phyloP scores from a whole-genome alignment of 2,329 filamentous ascomycete genomes.

The Pseudohalonectria lignicola region DNA sequence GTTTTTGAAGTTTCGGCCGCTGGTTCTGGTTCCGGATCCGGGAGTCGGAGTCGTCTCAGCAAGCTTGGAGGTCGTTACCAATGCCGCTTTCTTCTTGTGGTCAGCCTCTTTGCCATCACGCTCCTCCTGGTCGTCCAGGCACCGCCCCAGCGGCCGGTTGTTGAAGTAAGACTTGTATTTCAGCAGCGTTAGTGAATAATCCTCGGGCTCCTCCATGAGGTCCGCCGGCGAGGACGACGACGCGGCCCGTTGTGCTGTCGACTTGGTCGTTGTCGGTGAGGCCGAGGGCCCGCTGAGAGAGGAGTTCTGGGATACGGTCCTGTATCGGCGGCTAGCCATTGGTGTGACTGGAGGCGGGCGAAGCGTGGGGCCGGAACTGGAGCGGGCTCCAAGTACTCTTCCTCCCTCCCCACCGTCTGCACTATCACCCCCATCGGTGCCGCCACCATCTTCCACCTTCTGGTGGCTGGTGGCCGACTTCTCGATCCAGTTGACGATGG shows the following conservation, averaged over 20 bases:
- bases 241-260: too few relatives aligned
- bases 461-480: conserved; percentile 5
- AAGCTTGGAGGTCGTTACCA: too few relatives aligned
- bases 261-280: too few relatives aligned
- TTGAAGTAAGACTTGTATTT: conserved; percentile 21
- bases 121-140: conserved; percentile 13
- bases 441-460: too few relatives aligned
- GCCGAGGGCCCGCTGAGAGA: too few relatives aligned
- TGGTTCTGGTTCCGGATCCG: neutral
- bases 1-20: neutral
- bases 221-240: conserved; percentile 8
- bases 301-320: neutral
- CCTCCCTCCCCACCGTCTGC: too few relatives aligned
- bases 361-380: neutral
- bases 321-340: neutral
- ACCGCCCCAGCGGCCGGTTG: conserved; percentile 17
- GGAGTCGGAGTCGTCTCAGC: too few relatives aligned
- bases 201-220: conserved; percentile 1
- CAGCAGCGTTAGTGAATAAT: conserved; percentile 19
- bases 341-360: neutral
- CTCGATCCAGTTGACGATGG: conserved; percentile 21
- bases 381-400: neutral
- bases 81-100: neutral
- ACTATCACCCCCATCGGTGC: neutral
- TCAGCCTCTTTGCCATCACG: neutral